Conservation (phyloP, 805 yeast species). For the Metschnikowia kunwiensis region DNA sequence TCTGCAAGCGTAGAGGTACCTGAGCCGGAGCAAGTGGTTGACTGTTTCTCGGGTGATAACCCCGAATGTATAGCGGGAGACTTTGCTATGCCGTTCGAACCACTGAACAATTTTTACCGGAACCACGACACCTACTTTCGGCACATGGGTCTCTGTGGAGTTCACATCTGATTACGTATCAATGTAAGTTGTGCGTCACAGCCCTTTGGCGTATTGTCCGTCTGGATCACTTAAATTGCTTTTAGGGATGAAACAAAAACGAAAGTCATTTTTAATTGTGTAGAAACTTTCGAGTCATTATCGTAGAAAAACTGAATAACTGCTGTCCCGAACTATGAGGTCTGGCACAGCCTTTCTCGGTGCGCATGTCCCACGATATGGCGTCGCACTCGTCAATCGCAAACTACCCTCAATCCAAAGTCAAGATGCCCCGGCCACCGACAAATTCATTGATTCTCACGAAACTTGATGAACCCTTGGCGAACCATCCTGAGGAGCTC, state of each 20-base stretch:
- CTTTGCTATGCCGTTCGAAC: constrained; percentile 13
- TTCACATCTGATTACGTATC: constrained; percentile 4
- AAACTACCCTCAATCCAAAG: too few species aligned
- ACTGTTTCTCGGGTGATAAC: constrained; percentile 30
- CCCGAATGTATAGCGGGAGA: constrained; percentile 31
- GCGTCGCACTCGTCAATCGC: too few species aligned
- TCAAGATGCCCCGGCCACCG: constrained; percentile 11
- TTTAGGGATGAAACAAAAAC: too few species aligned
- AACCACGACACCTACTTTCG: constrained; percentile 40
- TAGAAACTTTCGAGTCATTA: too few species aligned
- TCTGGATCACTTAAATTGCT: neutral
- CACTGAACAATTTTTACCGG: constrained; percentile 23
- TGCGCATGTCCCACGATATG: too few species aligned
- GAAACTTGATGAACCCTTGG: constrained; percentile 20
- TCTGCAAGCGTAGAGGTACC: constrained; percentile 28
- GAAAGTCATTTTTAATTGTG: too few species aligned
- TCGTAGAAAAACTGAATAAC: too few species aligned
- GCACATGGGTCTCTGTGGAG: constrained; percentile 32
- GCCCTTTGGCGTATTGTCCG: too few species aligned
- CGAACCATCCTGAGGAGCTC: constrained; percentile 28
- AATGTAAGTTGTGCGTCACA: neutral
- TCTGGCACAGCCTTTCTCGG: too few species aligned
- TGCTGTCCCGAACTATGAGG: too few species aligned
- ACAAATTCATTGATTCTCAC: constrained; percentile 38
- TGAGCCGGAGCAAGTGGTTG: constrained; percentile 27